These are phyloP conservation scores for Xylariaceae sp. DNA, from an alignment of 2,329 filamentous ascomycete genomes.

Conservation along the genomic window DNA sequence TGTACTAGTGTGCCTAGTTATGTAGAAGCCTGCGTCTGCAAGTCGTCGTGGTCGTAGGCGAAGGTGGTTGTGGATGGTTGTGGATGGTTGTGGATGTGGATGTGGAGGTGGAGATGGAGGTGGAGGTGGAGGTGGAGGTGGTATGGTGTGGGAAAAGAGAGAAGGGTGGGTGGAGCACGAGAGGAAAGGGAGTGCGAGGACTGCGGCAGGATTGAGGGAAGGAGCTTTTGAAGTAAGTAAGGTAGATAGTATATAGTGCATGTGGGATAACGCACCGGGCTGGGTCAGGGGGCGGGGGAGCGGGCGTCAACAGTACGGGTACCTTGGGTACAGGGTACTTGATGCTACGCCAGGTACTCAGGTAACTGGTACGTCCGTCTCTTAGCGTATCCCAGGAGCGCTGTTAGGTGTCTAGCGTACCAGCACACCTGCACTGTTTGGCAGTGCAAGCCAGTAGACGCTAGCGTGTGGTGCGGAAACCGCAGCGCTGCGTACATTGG, in stretches of 20 bases:
- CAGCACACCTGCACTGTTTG: conserved; percentile 1
- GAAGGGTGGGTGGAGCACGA: conserved; percentile 18
- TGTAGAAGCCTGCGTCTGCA: too few relatives aligned
- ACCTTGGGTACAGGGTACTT: neutral
- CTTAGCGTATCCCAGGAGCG: neutral
- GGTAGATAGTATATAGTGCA: too few relatives aligned
- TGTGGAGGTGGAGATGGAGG: conserved; percentile 17
- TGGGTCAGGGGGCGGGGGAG: conserved; percentile 2
- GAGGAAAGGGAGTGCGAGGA: conserved; percentile 18
- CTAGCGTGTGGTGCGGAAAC: neutral
- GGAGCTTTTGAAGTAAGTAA: conserved; percentile 4
- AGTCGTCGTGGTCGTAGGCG: too few relatives aligned
- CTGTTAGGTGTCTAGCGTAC: neutral
- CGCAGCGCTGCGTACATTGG: too few relatives aligned
- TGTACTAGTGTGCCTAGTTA: too few relatives aligned
- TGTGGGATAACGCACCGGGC: neutral
- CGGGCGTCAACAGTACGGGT: conserved; percentile 1
- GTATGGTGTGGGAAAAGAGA: conserved; percentile 1
- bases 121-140: neutral
- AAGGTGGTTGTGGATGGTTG: too few relatives aligned
- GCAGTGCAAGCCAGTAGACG: conserved; percentile 6
- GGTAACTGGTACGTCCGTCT: neutral
- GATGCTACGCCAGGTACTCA: neutral
- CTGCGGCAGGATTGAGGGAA: neutral
- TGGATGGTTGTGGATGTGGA: neutral